Evolutionary conservation across 495 filamentous ascomycete species (phyloP).

Genomic region (Tuber melanosporum): DNA sequence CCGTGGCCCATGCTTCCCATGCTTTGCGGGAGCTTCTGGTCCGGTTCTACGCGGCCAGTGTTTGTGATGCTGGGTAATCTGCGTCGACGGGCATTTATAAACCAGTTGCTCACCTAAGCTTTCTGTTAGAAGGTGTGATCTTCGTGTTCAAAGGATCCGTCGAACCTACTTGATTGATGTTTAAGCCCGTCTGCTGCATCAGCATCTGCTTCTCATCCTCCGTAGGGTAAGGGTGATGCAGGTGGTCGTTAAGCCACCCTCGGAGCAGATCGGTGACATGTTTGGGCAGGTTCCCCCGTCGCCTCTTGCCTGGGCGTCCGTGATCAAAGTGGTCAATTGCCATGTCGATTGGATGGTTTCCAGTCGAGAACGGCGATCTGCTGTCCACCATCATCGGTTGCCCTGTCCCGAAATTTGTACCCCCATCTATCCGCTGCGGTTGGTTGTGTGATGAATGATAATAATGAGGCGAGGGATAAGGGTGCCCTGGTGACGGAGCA

Average conservation of each 20-base stretch:
- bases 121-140: conserved; percentile 22
- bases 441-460: conserved; percentile 30
- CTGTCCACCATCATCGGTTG: conserved; percentile 30
- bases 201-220: conserved; percentile 86
- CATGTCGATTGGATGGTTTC: conserved; percentile 26
- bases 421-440: conserved; percentile 18
- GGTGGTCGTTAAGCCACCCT: conserved; percentile 70
- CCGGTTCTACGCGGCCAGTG: conserved; percentile 24
- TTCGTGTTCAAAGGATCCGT: conserved; percentile 15
- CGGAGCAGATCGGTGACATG: conserved; percentile 73
- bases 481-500: conserved; percentile 26
- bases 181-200: conserved; percentile 66
- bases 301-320: conserved; percentile 51
- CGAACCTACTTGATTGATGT: conserved; percentile 63
- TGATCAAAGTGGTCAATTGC: conserved; percentile 40
- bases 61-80: conserved; percentile 54
- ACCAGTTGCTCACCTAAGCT: conserved; percentile 86
- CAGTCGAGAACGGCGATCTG: conserved; percentile 36
- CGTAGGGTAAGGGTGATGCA: conserved; percentile 77
- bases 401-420: conserved; percentile 17
- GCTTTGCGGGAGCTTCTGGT: conserved; percentile 27
- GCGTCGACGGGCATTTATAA: conserved; percentile 81
- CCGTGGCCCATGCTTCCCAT: conserved; percentile 19
- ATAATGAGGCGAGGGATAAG: conserved; percentile 33
- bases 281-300: conserved; percentile 82